Conservation (phyloP, 495 filamentous ascomycete species). For the Staphylotrichum tortipilum region DNA sequence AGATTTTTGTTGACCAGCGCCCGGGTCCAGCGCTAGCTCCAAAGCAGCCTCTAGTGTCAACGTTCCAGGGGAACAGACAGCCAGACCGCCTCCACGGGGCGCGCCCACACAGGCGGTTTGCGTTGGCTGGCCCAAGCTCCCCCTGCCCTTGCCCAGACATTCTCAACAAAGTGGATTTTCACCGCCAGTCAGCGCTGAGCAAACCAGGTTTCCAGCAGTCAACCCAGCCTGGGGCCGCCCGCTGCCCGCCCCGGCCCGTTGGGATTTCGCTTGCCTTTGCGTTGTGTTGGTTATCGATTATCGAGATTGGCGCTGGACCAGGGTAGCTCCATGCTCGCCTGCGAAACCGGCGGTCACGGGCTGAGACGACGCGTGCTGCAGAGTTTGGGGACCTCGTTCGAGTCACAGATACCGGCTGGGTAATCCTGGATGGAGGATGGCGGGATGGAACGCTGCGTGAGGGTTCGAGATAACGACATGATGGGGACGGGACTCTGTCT, state of each 20-base stretch:
- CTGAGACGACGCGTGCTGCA: background rate
- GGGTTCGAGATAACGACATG: too few species aligned
- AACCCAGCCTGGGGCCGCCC: constrained; percentile 3
- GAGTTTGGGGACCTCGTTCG: background rate
- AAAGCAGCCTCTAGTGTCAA: constrained; percentile 4
- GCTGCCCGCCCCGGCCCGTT: constrained; percentile 3
- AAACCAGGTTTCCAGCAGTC: too few species aligned
- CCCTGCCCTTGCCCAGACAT: too few species aligned
- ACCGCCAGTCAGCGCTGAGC: constrained; percentile 7
- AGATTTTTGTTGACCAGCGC: constrained; percentile 18
- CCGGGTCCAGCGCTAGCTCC: constrained; percentile 9
- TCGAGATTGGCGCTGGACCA: constrained; percentile 4
- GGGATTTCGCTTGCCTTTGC: too few species aligned
- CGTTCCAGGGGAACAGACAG: too few species aligned
- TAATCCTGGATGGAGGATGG: background rate
- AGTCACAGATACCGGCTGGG: background rate
- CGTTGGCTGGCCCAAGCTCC: constrained; percentile 21
- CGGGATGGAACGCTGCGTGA: too few species aligned
- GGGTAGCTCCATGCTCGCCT: background rate
- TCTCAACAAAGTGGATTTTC: constrained; percentile 19
- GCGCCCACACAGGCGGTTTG: too few species aligned
- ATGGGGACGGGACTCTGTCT: too few species aligned
- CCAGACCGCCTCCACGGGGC: constrained; percentile 18
- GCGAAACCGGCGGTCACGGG: background rate
- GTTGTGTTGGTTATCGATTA: too few species aligned